phyloP scores from a whole-genome alignment of 768 basidiomycete genomes.

The Cantharellus anzutake region DNA sequence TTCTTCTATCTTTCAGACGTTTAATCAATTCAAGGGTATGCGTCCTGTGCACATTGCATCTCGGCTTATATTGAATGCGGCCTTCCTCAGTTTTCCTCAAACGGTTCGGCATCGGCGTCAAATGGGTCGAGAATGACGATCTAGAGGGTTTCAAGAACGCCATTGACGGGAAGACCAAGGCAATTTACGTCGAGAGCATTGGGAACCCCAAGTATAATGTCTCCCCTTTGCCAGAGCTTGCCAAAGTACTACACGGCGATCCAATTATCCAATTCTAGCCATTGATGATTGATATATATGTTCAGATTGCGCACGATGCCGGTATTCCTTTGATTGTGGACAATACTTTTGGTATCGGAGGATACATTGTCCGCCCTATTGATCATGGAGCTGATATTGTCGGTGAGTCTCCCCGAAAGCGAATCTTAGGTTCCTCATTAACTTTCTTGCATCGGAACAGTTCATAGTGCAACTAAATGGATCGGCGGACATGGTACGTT shows the following conservation, averaged over 20 bases:
- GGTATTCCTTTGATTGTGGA: conserved; percentile 65
- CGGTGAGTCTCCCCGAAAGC: background rate
- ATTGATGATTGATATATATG: background rate
- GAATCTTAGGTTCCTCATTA: too few relatives aligned
- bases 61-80: background rate
- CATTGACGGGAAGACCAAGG: conserved; percentile 60
- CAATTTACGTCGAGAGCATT: conserved; percentile 55
- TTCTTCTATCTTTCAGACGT: conserved; percentile 25
- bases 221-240: conserved; percentile 44
- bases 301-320: conserved; percentile 46
- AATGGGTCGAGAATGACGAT: conserved; percentile 38
- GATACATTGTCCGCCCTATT: conserved; percentile 50
- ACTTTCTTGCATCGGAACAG: conserved; percentile 9
- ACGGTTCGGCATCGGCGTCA: conserved; percentile 42
- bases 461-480: conserved; percentile 74
- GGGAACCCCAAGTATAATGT: conserved; percentile 63
- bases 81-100: conserved; percentile 37
- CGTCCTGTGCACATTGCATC: background rate
- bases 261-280: background rate
- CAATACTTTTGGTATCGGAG: conserved; percentile 59
- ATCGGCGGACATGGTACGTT: conserved; percentile 25
- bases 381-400: conserved; percentile 63
- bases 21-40: conserved; percentile 51
- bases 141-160: conserved; percentile 41
- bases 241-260: conserved; percentile 28